phyloP scores from a whole-genome alignment of 257 asterid genomes.

The Solanum pinnatisectum region DNA sequence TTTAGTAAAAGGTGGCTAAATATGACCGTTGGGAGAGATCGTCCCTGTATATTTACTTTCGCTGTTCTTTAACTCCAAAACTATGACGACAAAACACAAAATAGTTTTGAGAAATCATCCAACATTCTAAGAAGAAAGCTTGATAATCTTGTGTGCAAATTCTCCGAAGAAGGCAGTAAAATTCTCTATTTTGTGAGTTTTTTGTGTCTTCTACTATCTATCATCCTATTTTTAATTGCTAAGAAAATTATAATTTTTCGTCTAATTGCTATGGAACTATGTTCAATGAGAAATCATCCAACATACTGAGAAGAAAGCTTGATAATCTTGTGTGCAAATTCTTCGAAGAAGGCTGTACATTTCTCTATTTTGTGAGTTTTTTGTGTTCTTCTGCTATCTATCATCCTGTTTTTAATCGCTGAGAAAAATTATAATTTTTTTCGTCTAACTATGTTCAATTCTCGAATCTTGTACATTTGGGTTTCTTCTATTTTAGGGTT shows the following conservation, averaged over 20 bases:
- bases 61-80: not conserved
- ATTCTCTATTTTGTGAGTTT: not conserved
- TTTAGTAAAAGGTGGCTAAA: not conserved
- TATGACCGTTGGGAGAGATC: slow-evolving; percentile 12
- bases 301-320: not conserved
- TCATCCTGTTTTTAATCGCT: not conserved
- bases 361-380: not conserved
- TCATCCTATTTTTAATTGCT: not conserved
- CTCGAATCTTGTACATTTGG: not conserved
- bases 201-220: not conserved
- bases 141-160: too few relatives aligned
- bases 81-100: not conserved
- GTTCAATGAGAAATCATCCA: not conserved
- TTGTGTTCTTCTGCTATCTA: not conserved
- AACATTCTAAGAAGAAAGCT: too few relatives aligned
- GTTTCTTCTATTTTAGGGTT: not conserved
- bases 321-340: not conserved
- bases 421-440: not conserved
- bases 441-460: not conserved
- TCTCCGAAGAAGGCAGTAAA: too few relatives aligned
- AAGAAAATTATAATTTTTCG: not conserved
- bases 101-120: not conserved
- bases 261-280: too few relatives aligned
- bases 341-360: not conserved
- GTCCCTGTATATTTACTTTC: not conserved